Conservation (phyloP, 75 land plant species). For the Selaginella tamariscina region DNA sequence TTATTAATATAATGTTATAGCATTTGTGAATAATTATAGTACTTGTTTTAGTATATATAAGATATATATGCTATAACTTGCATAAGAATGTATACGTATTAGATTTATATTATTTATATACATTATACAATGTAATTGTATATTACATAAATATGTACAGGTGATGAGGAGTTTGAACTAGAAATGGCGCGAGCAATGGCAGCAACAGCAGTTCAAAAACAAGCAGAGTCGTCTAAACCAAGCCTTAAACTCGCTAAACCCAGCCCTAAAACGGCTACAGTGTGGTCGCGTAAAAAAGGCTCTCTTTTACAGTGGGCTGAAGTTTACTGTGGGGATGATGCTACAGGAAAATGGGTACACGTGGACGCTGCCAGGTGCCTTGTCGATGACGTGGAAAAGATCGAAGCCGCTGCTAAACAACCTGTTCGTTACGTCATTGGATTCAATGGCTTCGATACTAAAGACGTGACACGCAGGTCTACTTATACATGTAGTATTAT, state of each 20-base stretch:
- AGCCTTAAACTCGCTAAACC: slow-evolving; percentile 13
- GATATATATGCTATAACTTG: too few relatives aligned
- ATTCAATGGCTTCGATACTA: slow-evolving; percentile 86
- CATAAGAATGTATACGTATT: too few relatives aligned
- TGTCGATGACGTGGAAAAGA: slow-evolving; percentile 67
- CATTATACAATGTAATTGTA: too few relatives aligned
- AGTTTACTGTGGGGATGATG: slow-evolving; percentile 71
- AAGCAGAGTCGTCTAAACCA: not conserved
- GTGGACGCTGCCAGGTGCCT: slow-evolving; percentile 70
- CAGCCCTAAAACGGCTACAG: slow-evolving; percentile 18
- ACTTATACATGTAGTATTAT: too few relatives aligned
- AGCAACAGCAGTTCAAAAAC: slow-evolving; percentile 48
- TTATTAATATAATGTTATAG: too few relatives aligned
- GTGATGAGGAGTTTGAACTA: slow-evolving; percentile 81
- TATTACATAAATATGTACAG: slow-evolving; percentile 68
- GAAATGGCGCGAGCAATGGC: slow-evolving; percentile 82
- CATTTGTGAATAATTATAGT: too few relatives aligned
- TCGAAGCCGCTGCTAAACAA: slow-evolving; percentile 56
- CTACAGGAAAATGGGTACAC: slow-evolving; percentile 64
- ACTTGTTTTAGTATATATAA: too few relatives aligned
- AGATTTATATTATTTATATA: too few relatives aligned
- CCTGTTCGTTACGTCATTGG: slow-evolving; percentile 88
- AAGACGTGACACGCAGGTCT: slow-evolving; percentile 99
- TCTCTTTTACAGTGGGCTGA: slow-evolving; percentile 88
- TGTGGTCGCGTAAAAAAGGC: slow-evolving; percentile 68